Evolutionary conservation across 768 basidiomycete genomes (phyloP).

Genomic region (Candolleomyces aberdarensis): DNA sequence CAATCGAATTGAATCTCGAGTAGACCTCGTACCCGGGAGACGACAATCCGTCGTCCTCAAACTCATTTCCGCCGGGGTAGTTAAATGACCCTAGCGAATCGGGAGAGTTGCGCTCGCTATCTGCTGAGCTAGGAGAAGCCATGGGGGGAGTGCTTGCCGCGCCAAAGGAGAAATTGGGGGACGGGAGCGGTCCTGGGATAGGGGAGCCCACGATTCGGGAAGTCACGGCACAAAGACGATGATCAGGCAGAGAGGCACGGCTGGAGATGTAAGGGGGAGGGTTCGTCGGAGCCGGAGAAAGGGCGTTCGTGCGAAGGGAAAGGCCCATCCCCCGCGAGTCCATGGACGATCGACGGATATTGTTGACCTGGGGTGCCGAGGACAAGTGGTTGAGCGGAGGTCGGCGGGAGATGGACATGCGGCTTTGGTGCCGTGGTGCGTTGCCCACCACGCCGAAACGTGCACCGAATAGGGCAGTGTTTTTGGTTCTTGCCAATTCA

Average conservation of each 20-base stretch:
- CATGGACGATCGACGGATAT: constrained; percentile 41
- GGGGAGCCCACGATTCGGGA: constrained; percentile 42
- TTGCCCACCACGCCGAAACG: constrained; percentile 18
- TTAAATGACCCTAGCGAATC: constrained; percentile 45
- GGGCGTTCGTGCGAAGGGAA: constrained; percentile 27
- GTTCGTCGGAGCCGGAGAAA: constrained; percentile 42
- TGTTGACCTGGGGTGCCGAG: constrained; percentile 34
- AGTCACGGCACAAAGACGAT: constrained; percentile 44
- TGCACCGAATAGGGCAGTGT: constrained; percentile 40
- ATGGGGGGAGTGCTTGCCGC: constrained; percentile 50
- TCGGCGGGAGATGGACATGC: constrained; percentile 13
- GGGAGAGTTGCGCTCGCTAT: constrained; percentile 54
- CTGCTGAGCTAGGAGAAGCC: constrained; percentile 45
- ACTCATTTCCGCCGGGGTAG: constrained; percentile 44
- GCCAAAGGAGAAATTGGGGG: constrained; percentile 63
- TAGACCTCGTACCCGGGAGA: constrained; percentile 47
- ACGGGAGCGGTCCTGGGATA: constrained; percentile 57
- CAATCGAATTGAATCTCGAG: constrained; percentile 60
- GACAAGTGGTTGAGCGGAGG: constrained; percentile 20
- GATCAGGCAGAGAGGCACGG: constrained; percentile 49
- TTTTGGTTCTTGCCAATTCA: constrained; percentile 48
- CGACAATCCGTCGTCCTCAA: constrained; percentile 48
- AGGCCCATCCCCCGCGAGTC: constrained; percentile 34
- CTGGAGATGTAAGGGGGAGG: constrained; percentile 38
- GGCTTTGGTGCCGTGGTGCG: constrained; percentile 19